Evolutionary conservation across 192 early-diverging fungal species (phyloP), one percentile per base, ranked within the genome.

Genomic region (Cladochytrium replicatum): DNA sequence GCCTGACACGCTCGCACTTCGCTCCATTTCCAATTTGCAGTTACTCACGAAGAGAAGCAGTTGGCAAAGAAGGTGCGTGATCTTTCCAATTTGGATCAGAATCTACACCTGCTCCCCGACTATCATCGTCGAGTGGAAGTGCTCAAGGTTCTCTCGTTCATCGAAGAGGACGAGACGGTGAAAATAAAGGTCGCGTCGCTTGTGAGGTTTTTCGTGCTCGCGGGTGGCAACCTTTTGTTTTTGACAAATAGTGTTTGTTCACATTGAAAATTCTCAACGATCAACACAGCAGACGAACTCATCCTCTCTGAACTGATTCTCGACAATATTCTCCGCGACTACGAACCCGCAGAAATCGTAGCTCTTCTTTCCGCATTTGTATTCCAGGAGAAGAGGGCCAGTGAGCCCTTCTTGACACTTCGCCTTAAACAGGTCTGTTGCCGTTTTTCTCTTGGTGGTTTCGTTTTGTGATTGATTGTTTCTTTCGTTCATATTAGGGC

Each of bases 201-300:
- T 96, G 93, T 64, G 91, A 95, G 61, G 77, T 81, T 45, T 15
- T 15, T 22, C 49, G 43, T 27, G 28, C 28, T 24, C 41, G 27
- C n/a, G n/a, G n/a, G n/a, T n/a, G n/a, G n/a, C n/a, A n/a, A n/a
- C n/a, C n/a, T 64, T 11, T 26, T 1, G 11, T 5, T 11, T 15
- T 31, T n/a, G 50, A 22, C 7, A 29, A 30, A 19, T 28, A 13
- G 24, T 28, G 41, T 11, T 60, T 3, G 1, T 4, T 54, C n/a
- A 15, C 8, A 54, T 11, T 50, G 1, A 23, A 42, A 27, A 27
- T 56, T 25, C 23, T 11, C 6, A 6, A 32, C 74, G 72, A 93
- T 99, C 63, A 96, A 95, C 66, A 85, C 91, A 11, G 90, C 87
- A 1, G 93, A 99, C 57, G 93, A 90, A 59, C 69, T 99, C 32